Evolutionary conservation across 2,329 filamentous ascomycete species (phyloP), one percentile per base, ranked within the genome.

Genomic region (Cryoendolithus antarcticus): DNA sequence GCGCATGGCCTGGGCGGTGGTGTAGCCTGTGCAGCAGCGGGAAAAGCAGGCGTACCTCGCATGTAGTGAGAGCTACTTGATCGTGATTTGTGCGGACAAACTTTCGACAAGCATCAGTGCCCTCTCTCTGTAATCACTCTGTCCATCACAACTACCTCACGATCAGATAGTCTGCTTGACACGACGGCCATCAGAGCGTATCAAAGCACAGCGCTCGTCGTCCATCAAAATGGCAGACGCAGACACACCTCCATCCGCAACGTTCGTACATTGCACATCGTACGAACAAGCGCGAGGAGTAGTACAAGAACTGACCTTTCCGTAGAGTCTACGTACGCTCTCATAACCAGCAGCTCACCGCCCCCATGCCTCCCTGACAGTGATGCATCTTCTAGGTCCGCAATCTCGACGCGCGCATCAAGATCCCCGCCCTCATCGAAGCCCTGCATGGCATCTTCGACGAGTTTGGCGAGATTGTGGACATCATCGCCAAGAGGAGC

Each of bases 391-490:
- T 21, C 33, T 51, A 75, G 67, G 9, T 19, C 47, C 83, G 81
- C 54, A 95, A 95, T 60, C 77, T 98, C 43, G 85, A 95, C 64
- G 91, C 96, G 69, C 78, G 82, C 57, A 79, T 93, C 62, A 94
- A 93, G 61, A 71, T 84, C 42, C 80, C 86, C 28, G 65, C 75
- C 7, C 70, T 96, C 39, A 82, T 80, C 48, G 74, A 81, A 48
- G 74, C 83, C 0, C 71, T 98, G 10, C 66, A 64, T 13, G 77
- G 80, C 46, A 72, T 96, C 54, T 96, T 96, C 65, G 78, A 78
- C 46, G 84, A 93, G 61, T 95, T 91, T 62, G 91, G 91, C 47
- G 79, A 70, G 41, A 76, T 94, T 44, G 65, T 93, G 51, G 86
- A 94, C 46, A 75, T 94, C 37, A 74, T 93, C 43, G 84, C 84